Percentiles rank a stretch among this genome's conserved stretches.
phyloP scores from a whole-genome alignment of 805 yeast genomes.

The Barnettozyma wickerhamii region DNA sequence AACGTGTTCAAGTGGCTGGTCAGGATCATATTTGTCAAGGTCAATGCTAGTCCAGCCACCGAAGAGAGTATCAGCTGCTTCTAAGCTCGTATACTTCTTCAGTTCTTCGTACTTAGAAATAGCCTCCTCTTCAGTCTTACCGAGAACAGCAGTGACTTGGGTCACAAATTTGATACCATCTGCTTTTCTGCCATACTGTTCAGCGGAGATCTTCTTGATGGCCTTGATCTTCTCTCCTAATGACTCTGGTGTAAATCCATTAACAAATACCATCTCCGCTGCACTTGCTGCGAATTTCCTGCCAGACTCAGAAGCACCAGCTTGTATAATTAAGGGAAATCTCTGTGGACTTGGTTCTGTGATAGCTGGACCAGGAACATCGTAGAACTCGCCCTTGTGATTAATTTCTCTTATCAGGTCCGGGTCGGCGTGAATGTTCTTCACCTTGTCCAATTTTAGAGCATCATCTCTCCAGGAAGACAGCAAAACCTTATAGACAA shows the following conservation, averaged over 20 bases:
- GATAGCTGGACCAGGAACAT: conserved; percentile 37
- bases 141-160: conserved; percentile 34
- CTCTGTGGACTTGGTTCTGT: conserved; percentile 40
- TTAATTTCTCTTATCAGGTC: conserved; percentile 32
- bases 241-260: too few species aligned
- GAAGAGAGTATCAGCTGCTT: conserved; percentile 32
- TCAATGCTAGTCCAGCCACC: conserved; percentile 37
- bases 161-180: conserved; percentile 35
- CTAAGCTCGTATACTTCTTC: conserved; percentile 29
- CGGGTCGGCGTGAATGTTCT: conserved; percentile 31
- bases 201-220: conserved; percentile 30
- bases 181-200: conserved; percentile 32
- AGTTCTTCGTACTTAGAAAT: conserved; percentile 29
- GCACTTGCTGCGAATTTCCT: conserved; percentile 37
- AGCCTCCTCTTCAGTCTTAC: conserved; percentile 25
- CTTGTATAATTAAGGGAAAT: conserved; percentile 40
- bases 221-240: conserved; percentile 29
- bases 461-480: conserved; percentile 37
- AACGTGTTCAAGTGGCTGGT: conserved; percentile 30
- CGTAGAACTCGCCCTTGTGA: conserved; percentile 35
- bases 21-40: conserved; percentile 29
- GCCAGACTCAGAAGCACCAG: conserved; percentile 39
- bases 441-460: conserved; percentile 11
- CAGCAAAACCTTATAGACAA: conserved; percentile 32
- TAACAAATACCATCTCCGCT: conserved; percentile 40